Conservation (phyloP, 108 stramenopile genomes). For the Cyclotella atomus region DNA sequence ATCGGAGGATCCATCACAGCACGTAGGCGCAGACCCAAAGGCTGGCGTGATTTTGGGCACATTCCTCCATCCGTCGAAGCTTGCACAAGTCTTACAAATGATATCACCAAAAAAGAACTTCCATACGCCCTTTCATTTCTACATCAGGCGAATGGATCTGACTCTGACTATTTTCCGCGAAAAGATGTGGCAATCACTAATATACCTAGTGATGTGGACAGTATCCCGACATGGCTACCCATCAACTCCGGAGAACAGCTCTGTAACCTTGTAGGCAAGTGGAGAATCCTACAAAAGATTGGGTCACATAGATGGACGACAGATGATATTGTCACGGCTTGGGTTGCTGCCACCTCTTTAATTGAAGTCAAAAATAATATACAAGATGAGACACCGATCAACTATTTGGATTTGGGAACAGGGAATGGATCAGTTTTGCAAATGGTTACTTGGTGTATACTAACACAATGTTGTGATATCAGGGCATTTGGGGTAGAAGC, state of each 20-base stretch:
- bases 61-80: slow-evolving; percentile 23
- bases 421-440: slow-evolving; percentile 67
- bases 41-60: slow-evolving; percentile 44
- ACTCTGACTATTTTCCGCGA: slow-evolving; percentile 27
- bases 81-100: neutral
- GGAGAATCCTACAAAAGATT: slow-evolving; percentile 71
- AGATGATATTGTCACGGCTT: slow-evolving; percentile 77
- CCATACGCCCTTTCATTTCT: slow-evolving; percentile 23
- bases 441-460: slow-evolving; percentile 63
- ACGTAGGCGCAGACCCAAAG: slow-evolving; percentile 22
- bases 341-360: slow-evolving; percentile 46
- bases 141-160: slow-evolving; percentile 19
- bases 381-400: neutral
- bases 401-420: slow-evolving; percentile 64
- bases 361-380: neutral
- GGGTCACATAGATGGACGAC: slow-evolving; percentile 79
- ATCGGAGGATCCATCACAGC: slow-evolving; percentile 39
- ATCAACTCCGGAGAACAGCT: slow-evolving; percentile 61
- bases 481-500: slow-evolving; percentile 63
- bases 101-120: neutral
- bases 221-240: slow-evolving; percentile 52
- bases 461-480: slow-evolving; percentile 1
- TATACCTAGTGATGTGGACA: neutral
- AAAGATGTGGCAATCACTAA: slow-evolving; percentile 11
- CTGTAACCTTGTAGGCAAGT: slow-evolving; percentile 68